Percentiles rank a stretch among this genome's conserved stretches.
These are phyloP conservation scores for Lumnitzera racemosa DNA, from an alignment of 345 rosid genomes.

Conservation along the genomic window DNA sequence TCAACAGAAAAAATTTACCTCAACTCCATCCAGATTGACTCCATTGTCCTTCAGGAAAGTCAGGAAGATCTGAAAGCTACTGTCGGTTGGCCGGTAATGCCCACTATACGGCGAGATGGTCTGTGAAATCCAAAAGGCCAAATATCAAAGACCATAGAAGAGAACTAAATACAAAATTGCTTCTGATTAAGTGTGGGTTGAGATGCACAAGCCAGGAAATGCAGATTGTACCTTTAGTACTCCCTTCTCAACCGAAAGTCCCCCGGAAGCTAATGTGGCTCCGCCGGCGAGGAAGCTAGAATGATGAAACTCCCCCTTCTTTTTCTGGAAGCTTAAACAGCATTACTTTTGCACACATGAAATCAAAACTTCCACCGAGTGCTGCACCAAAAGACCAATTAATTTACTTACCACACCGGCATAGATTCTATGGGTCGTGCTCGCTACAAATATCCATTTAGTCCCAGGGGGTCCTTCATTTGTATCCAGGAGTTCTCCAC, in stretches of 20 bases:
- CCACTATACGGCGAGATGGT: slow-evolving; percentile 29
- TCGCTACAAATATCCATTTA: slow-evolving; percentile 33
- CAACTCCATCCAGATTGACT: slow-evolving; percentile 21
- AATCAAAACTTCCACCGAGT: not conserved
- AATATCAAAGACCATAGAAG: slow-evolving; percentile 2
- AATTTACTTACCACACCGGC: slow-evolving; percentile 29
- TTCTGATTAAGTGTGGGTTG: too few relatives aligned
- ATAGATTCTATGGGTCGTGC: slow-evolving; percentile 24
- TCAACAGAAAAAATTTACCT: slow-evolving; percentile 11
- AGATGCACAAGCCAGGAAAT: not conserved
- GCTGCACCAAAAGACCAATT: not conserved
- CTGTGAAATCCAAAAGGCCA: slow-evolving; percentile 15
- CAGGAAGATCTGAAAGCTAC: slow-evolving; percentile 22
- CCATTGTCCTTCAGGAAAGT: slow-evolving; percentile 26
- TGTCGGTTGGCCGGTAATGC: slow-evolving; percentile 29
- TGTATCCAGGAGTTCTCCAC: slow-evolving; percentile 22
- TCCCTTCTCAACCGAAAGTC: slow-evolving; percentile 56
- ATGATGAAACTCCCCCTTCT: slow-evolving; percentile 90
- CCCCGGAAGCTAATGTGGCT: slow-evolving; percentile 81
- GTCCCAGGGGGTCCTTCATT: slow-evolving; percentile 10
- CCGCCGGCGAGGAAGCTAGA: slow-evolving; percentile 98
- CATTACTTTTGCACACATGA: not conserved
- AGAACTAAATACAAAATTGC: not conserved
- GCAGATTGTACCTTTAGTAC: slow-evolving; percentile 41
- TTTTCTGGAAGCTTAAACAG: slow-evolving; percentile 45